Base-by-base conservation (phyloP, 257 asterid species). In the Lithospermum erythrorhizon region DNA sequence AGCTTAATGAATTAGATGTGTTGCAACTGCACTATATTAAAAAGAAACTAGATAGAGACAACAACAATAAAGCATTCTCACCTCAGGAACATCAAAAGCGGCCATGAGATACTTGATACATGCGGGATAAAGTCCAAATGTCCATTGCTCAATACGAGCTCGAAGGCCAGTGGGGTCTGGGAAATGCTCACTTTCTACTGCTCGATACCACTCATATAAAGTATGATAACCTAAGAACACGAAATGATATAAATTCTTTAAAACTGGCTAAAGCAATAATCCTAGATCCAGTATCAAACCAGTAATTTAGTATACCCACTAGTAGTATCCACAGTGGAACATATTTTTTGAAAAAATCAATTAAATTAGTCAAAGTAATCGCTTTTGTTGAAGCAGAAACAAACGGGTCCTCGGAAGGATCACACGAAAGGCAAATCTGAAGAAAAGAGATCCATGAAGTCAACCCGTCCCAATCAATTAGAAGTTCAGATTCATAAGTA, bases 141-240 rank as follows among this genome's bases (percentile, higher is more conserved):
- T 86, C 99, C 96, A 93, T 70, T 89, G 91, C 72, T 93, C 97
- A 5, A 93, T 84, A 61, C 97, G 97, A 21, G 87, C 78, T 55
- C 97, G 78, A 25, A 93, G 96, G 58, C 99, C 99, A 29, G 96
- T 89, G 61, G 94, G 99, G 61, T 93, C 99, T 0, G 99, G 99
- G 63, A 93, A 93, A 83, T 89, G 99, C 83, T 93, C 89, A 16
- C 87, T 83, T 72, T 93, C 99, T 67, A 83, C 89, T 9, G 86
- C 83, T 57, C 78, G 80, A 71, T 93, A 93, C 99, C 99, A 93
- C 62, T 93, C 82, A 57, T 89, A 89, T 51, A 93, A 75, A 54
- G 98, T 91, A 72, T 91, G 98, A 70, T 91, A 86, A 57, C 97
- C 98, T 90, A 41, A 41, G 81, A 66, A 64, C 35, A 72, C 53